Conservation (phyloP, 2,329 filamentous ascomycete species). For the Monilinia laxa region DNA sequence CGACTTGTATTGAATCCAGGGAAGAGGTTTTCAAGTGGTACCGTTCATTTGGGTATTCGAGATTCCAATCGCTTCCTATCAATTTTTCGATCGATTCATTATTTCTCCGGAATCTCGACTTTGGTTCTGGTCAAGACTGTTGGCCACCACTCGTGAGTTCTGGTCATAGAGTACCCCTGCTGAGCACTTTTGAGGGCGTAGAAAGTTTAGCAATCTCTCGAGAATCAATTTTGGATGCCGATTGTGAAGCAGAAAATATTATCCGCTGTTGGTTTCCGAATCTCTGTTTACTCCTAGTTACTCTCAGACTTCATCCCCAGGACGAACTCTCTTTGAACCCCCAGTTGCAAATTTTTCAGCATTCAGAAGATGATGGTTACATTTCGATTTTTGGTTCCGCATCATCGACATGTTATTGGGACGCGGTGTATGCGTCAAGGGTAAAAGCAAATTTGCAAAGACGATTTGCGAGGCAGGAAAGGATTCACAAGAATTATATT, state of each 20-base stretch:
- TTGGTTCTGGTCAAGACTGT: conserved; percentile 1
- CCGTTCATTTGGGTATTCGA: not conserved
- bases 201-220: conserved; percentile 13
- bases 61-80: not conserved
- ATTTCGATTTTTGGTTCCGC: not conserved
- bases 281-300: conserved; percentile 12
- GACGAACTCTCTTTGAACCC: not conserved
- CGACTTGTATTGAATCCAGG: conserved; percentile 4
- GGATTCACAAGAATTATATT: conserved; percentile 5
- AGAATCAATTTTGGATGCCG: not conserved
- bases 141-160: not conserved
- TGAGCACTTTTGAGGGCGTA: conserved; percentile 3
- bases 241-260: conserved; percentile 11
- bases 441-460: conserved; percentile 1
- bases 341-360: not conserved
- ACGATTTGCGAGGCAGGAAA: conserved; percentile 13
- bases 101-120: conserved; percentile 5
- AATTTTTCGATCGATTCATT: not conserved
- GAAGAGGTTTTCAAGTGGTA: not conserved
- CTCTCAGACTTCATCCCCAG: not conserved
- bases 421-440: conserved; percentile 1
- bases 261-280: conserved; percentile 10
- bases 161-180: not conserved
- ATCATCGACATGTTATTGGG: conserved; percentile 1
- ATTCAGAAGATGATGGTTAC: conserved; percentile 8